phyloP scores from a whole-genome alignment of 257 asterid genomes.

The Nicotiana noctiflora region DNA sequence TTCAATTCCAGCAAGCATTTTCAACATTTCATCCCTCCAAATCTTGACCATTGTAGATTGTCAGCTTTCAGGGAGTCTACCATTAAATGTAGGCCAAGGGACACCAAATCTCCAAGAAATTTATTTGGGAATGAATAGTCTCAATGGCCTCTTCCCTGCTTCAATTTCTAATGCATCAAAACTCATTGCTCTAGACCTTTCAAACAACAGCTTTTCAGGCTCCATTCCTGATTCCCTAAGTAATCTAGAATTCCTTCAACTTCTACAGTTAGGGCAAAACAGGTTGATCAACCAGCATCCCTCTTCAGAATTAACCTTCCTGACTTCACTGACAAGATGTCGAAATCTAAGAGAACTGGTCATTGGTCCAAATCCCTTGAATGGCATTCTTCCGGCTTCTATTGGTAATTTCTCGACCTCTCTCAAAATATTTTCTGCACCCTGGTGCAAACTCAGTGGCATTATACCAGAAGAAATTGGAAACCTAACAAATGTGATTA shows the following conservation, averaged over 20 bases:
- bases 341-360: not conserved
- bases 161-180: conserved; percentile 16
- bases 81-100: not conserved
- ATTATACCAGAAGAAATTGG: conserved; percentile 26
- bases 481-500: conserved; percentile 5
- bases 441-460: conserved; percentile 4
- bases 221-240: conserved; percentile 29
- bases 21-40: conserved; percentile 17
- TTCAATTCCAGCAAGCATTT: conserved; percentile 6
- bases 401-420: conserved; percentile 28
- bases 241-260: conserved; percentile 14
- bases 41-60: not conserved
- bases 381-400: conserved; percentile 18
- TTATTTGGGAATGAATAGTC: not conserved
- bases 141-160: conserved; percentile 21
- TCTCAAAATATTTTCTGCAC: not conserved
- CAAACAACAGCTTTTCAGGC: conserved; percentile 21
- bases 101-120: conserved; percentile 8
- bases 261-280: conserved; percentile 9
- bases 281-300: not conserved
- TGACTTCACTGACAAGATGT: conserved; percentile 14
- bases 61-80: not conserved
- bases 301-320: not conserved
- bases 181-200: conserved; percentile 6
- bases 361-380: not conserved